Conservation (phyloP, 164 flowering plant species). For the Aristolochia contorta region DNA sequence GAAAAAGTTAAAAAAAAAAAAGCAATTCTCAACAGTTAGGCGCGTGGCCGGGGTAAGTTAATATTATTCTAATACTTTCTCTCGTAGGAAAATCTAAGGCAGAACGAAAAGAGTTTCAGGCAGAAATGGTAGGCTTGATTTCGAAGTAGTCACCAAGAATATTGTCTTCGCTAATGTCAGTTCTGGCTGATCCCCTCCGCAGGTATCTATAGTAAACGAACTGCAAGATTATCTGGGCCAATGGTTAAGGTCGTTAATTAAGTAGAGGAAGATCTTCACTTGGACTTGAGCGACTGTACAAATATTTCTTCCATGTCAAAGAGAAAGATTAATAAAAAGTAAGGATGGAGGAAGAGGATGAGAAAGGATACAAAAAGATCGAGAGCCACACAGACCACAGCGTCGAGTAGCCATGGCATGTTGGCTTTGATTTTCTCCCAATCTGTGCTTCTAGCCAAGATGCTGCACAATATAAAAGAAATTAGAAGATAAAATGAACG, state of each 20-base stretch:
- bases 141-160: background rate
- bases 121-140: background rate
- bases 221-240: conserved; percentile 58
- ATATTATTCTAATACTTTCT: no score
- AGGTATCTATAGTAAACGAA: conserved; percentile 48
- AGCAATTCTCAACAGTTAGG: no score
- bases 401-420: conserved; percentile 91
- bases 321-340: background rate
- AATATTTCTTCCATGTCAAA: background rate
- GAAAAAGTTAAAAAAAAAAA: no score
- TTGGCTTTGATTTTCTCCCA: conserved; percentile 64
- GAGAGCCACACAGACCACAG: conserved; percentile 61
- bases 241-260: background rate
- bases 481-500: background rate
- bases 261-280: no score
- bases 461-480: conserved; percentile 32
- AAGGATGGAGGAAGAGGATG: no score
- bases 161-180: background rate
- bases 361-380: conserved; percentile 77
- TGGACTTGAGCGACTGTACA: no score
- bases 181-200: conserved; percentile 10
- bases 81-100: no score
- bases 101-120: background rate
- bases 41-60: no score
- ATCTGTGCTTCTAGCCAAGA: conserved; percentile 57